Percentiles rank a stretch among this genome's conserved stretches.
These are phyloP conservation scores for Phyllosticta paracitricarpa DNA, from an alignment of 2,329 filamentous ascomycete genomes.

Conservation along the genomic window DNA sequence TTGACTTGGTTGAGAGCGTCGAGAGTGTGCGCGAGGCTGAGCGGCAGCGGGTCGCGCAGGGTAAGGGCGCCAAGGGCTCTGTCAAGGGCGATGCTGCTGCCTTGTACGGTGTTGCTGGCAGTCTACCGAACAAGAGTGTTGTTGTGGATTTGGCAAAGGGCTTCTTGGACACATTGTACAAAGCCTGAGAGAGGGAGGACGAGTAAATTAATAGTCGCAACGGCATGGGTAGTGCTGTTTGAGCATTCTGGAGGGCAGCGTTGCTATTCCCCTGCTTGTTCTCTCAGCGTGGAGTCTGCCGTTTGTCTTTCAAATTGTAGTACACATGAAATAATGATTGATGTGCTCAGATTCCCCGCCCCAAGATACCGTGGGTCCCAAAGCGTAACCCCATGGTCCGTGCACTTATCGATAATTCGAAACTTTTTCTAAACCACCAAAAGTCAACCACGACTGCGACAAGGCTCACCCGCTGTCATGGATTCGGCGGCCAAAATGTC, in stretches of 20 bases:
- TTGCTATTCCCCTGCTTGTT: background rate
- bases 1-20: constrained; percentile 53
- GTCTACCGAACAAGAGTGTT: constrained; percentile 88
- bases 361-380: background rate
- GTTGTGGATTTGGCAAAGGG: constrained; percentile 83
- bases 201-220: background rate
- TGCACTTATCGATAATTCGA: background rate
- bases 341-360: background rate
- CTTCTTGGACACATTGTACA: constrained; percentile 89
- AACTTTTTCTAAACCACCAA: background rate
- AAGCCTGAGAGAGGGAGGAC: constrained; percentile 46
- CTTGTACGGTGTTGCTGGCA: constrained; percentile 89
- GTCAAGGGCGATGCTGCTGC: constrained; percentile 71
- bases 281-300: background rate
- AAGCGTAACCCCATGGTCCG: background rate
- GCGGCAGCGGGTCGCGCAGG: constrained; percentile 58
- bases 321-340: too few relatives aligned
- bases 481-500: constrained; percentile 34
- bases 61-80: constrained; percentile 49
- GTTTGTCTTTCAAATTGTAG: background rate
- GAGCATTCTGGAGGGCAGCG: background rate
- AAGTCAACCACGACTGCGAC: background rate
- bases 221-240: background rate
- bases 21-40: constrained; percentile 74
- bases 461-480: background rate